Percentiles rank a stretch among this genome's conserved stretches.
Conservation (phyloP, 805 yeast species). For the Pichia sporocuriosa region DNA sequence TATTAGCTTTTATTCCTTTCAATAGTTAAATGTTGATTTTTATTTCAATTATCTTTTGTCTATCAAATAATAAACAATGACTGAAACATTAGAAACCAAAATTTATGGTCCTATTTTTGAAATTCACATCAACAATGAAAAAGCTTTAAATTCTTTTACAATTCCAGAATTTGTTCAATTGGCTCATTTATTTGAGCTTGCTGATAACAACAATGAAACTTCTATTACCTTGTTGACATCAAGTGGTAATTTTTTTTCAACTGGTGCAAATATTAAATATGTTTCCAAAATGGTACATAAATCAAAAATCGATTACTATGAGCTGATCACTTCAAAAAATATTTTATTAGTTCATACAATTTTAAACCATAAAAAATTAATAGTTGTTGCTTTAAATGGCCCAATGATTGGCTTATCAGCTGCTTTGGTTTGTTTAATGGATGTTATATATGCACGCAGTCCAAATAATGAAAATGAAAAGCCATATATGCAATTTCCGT, state of each 20-base stretch:
- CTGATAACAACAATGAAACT: conserved; percentile 57
- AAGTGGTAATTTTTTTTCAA: conserved; percentile 69
- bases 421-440: conserved; percentile 69
- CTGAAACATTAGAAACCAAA: conserved; percentile 12
- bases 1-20: too few relatives aligned
- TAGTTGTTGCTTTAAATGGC: conserved; percentile 74
- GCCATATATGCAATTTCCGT: conserved; percentile 57
- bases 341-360: conserved; percentile 60
- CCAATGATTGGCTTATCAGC: conserved; percentile 79
- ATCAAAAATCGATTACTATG: conserved; percentile 21
- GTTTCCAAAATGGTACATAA: conserved; percentile 25
- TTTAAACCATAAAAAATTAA: conserved; percentile 61
- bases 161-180: conserved; percentile 56
- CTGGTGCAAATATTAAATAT: conserved; percentile 69
- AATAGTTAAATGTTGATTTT: too few relatives aligned
- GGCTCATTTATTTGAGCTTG: conserved; percentile 51
- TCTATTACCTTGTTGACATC: conserved; percentile 60
- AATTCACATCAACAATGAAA: conserved; percentile 61
- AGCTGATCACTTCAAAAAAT: conserved; percentile 50
- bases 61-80: too few relatives aligned
- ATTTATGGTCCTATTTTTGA: conserved; percentile 29
- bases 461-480: background rate
- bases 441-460: conserved; percentile 53
- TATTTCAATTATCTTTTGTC: too few relatives aligned
- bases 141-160: conserved; percentile 58